Base-by-base conservation (phyloP, 2,329 filamentous ascomycete genomes). In the Chaetomium sp. region DNA sequence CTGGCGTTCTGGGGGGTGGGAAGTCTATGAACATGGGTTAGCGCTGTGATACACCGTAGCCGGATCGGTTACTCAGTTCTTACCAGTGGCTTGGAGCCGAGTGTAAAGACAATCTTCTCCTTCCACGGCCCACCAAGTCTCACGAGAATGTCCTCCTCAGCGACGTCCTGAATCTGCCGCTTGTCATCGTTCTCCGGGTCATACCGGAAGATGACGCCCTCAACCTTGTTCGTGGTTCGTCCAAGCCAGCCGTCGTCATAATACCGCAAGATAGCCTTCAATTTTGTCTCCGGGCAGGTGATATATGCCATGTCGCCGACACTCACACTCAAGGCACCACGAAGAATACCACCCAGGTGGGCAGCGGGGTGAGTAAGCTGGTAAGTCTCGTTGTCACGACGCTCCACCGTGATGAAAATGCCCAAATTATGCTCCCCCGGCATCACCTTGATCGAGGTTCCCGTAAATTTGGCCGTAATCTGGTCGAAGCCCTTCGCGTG, bases 391-490 rank as follows among this genome's bases (percentile, higher is more conserved):
- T 92, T 82, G 64, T 87, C 84, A 52, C 88, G 80, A 61, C 85
- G 86, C 65, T 90, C 84, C 33, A 97, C 74, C 8, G 84, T 91
- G 70, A 99, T 86, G 73, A 96, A 99, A 65, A 99, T 97, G 61
- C 94, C 94, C 62, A 95, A 78, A 71, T 99, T 99, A 75, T 95
- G 90, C 68, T 91, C 86, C 60, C 94, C 94, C 0, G 94, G 90
- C 27, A 87, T 85, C 40, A 99, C 92, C 68, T 91, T 90, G 71
- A 99, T 81, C 64, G 89, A 92, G 14, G 94, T 96, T 55, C 94
- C 94, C 1, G 94, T 97, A 73, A 99, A 99, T 72, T 96, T 97
- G 67, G 94, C 94, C 64, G 88, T 92, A 66, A 99, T 86, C 75
- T 99, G 94, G 68, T 99, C 94, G 68, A 92, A 99, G 1, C 94